Evolutionary conservation across 1,139 yeast species (phyloP), one percentile per base, ranked within the genome.

Genomic region (Lodderomyces parapsilosis): DNA sequence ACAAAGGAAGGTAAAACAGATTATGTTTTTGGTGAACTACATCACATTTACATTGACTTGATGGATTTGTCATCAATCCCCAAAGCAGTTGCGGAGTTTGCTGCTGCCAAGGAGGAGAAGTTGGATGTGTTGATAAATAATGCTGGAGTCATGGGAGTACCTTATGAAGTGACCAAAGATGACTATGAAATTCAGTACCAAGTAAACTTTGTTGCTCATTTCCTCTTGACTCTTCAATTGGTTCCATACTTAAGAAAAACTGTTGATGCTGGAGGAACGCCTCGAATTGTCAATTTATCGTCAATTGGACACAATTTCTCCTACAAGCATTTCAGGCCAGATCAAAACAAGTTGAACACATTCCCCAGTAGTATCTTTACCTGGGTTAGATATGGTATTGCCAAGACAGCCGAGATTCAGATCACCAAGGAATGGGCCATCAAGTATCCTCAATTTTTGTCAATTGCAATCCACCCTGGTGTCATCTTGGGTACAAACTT

Each of bases 141-240:
- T 53, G 77, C 76, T 3, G 77, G 77, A 1, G 44, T 71, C 13
- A 67, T 71, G 75, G 75, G 60, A 0, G 59, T 62, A 5, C 74
- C 75, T 0, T 65, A 52, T 46, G 62, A 63, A 40, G 46, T 54
- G 28, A 66, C 76, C 11, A 59, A 60, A 42, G 76, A 71, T 47
- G 66, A 61, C 20, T 62, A 59, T 50, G 77, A 71, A 47, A 54
- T 69, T 36, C 76, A 71, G 52, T 70, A 66, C 54, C 76, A 71
- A 53, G 74, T 68, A 18, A 71, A 71, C 47, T 62, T 58, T 38
- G 64, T 66, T 15, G 54, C 66, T 24, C 76, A 68, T 42, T 49
- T 66, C 24, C 55, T 71, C 38, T 60, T 71, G 47, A 63, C 71
- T 1, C 53, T 63, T 15, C 53, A 53, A 42, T 52, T 70, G 36